A percentile compares a stretch with the other conserved stretches of the same genome.
phyloP scores from a whole-genome alignment of 1,284 basidiomycete genomes.

The Microbotryum saponariae region DNA sequence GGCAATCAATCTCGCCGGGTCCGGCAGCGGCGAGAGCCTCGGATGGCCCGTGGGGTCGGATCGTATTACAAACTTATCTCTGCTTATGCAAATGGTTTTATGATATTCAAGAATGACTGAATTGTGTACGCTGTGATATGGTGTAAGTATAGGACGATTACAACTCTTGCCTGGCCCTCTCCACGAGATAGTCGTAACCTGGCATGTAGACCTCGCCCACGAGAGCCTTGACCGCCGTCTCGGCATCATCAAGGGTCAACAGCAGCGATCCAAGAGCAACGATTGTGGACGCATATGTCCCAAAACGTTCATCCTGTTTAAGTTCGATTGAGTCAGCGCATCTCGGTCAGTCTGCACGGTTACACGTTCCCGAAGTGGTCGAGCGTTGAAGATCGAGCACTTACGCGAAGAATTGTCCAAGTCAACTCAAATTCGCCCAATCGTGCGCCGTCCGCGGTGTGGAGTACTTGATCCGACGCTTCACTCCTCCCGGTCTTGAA shows the following conservation, averaged over 20 bases:
- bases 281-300: neutral
- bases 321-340: neutral
- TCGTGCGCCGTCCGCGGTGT: slow-evolving; percentile 17
- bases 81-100: too few species aligned
- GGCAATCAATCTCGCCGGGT: too few species aligned
- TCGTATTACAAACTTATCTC: too few species aligned
- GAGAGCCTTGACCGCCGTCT: slow-evolving; percentile 10
- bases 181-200: too few species aligned
- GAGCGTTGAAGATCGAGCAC: slow-evolving; percentile 2
- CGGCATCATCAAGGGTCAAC: slow-evolving; percentile 17
- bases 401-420: slow-evolving; percentile 7
- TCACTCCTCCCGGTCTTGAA: neutral
- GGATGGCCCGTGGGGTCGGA: too few species aligned
- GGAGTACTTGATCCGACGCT: neutral
- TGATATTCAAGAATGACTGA: too few species aligned
- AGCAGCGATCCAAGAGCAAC: slow-evolving; percentile 8
- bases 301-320: slow-evolving; percentile 4
- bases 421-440: slow-evolving; percentile 11
- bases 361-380: neutral
- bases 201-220: slow-evolving; percentile 11
- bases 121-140: too few species aligned
- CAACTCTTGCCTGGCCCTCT: too few species aligned
- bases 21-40: too few species aligned
- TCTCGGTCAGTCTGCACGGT: slow-evolving; percentile 1
- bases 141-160: too few species aligned